phyloP scores from a whole-genome alignment of 2,329 filamentous ascomycete species.

The Aspergillus melleus region DNA sequence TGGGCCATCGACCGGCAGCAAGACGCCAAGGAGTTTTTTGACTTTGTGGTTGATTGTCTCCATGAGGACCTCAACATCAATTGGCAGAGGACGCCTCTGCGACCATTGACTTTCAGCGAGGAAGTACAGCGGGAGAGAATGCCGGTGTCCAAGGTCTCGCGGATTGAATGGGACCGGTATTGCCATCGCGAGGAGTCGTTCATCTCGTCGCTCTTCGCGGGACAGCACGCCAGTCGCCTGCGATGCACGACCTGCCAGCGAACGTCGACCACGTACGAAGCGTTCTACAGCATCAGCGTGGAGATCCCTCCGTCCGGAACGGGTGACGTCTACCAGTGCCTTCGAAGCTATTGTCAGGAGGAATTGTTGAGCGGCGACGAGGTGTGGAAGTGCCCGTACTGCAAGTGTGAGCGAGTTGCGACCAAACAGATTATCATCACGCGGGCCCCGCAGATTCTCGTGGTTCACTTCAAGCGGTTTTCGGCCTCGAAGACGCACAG shows the following conservation, averaged over 20 bases:
- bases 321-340: slow-evolving; percentile 65
- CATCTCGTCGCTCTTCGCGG: slow-evolving; percentile 76
- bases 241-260: slow-evolving; percentile 62
- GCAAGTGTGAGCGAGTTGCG: slow-evolving; percentile 66
- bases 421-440: slow-evolving; percentile 73
- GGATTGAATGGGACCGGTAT: slow-evolving; percentile 73
- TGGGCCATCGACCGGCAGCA: slow-evolving; percentile 80
- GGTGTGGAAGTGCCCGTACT: slow-evolving; percentile 72
- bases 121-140: slow-evolving; percentile 62
- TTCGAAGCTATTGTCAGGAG: slow-evolving; percentile 67
- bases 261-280: slow-evolving; percentile 67
- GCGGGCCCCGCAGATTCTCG: slow-evolving; percentile 75
- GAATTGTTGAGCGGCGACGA: slow-evolving; percentile 69
- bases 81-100: slow-evolving; percentile 60
- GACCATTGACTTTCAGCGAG: slow-evolving; percentile 59
- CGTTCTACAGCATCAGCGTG: slow-evolving; percentile 70
- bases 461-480: slow-evolving; percentile 74
- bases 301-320: slow-evolving; percentile 65
- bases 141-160: slow-evolving; percentile 64
- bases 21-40: slow-evolving; percentile 87
- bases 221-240: slow-evolving; percentile 64
- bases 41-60: slow-evolving; percentile 76
- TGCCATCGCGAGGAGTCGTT: slow-evolving; percentile 70
- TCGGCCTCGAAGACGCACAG: slow-evolving; percentile 56
- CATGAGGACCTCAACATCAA: slow-evolving; percentile 81